Base-by-base conservation (phyloP, 768 basidiomycete genomes). In the Steccherinum ochraceum region DNA sequence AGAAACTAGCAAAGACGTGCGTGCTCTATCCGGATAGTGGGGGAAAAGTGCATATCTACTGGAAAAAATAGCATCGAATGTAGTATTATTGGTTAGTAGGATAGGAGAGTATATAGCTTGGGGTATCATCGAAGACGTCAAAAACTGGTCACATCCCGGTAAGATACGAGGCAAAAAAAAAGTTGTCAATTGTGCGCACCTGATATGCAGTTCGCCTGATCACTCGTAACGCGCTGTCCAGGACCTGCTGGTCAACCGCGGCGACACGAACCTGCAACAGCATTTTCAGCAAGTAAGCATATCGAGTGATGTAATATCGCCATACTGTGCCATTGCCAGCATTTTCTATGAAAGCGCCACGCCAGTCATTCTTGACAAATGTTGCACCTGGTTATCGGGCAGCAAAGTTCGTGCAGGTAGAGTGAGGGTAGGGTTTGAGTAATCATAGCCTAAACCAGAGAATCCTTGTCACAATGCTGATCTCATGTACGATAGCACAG, bases 1-100 rank as follows among this genome's bases (percentile, higher is more conserved):
- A 10, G 70, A 54, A 19, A 66, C 67, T 56, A 73, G 67, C 35
- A 69, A 75, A 73, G 78, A 80, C 5, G 76, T 74, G 30, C 78
- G 62, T 10, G 75, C 60, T 13, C 71, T 76, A 11, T 77, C 69
- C 1, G 78, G 67, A 4, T 78, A 57, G 59, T 86, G 86, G 0
- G 88, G 88, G 63, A 81, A 90, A 35, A 86, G 56, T n/a, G 83
- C 76, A 61, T 86, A 88, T 16, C 60, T 60, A 52, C 21, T 19
- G 61, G 60, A 12, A 62, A 48, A 41, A 62, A 60, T 4, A 60
- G 42, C 24, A 66, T 43, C 16, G 61, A 23, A 0, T 57, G 58
- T 21, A 52, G 41, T 4, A 40, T 45, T 1, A 55, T 42, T 13
- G 50, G 39, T 5, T 51, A 40, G 13, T 55, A 46, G 16, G 47